A percentile compares a stretch with the other conserved stretches of the same genome.
Conservation (phyloP, 495 filamentous ascomycete genomes). For the Hypoxylon rickii region DNA sequence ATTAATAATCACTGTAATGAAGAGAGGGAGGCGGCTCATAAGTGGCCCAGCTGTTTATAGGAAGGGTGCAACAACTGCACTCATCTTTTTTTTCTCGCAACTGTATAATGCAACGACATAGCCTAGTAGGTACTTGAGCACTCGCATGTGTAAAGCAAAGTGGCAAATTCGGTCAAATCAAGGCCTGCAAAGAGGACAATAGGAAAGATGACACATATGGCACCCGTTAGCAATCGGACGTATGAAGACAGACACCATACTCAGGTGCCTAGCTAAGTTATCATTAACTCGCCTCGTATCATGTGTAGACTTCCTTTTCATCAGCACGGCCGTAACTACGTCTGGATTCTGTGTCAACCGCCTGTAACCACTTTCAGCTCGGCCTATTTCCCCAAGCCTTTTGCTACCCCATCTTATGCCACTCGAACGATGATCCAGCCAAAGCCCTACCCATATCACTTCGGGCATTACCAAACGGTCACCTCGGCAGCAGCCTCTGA, state of each 20-base stretch:
- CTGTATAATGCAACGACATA: too few relatives aligned
- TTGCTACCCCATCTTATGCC: slow-evolving; percentile 4
- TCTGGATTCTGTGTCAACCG: slow-evolving; percentile 5
- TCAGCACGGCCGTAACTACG: slow-evolving; percentile 2
- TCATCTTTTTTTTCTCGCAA: too few relatives aligned
- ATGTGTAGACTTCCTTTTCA: slow-evolving; percentile 8
- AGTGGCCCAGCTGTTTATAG: too few relatives aligned
- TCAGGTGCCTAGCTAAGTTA: slow-evolving; percentile 13
- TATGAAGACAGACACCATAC: slow-evolving; percentile 8
- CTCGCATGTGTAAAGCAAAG: too few relatives aligned
- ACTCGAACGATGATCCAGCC: slow-evolving; percentile 11
- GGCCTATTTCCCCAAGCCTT: slow-evolving; percentile 5
- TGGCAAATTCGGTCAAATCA: too few relatives aligned
- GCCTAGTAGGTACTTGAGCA: too few relatives aligned
- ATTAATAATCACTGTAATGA: too few relatives aligned
- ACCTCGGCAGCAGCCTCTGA: slow-evolving; percentile 16
- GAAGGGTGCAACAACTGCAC: too few relatives aligned
- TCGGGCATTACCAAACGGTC: slow-evolving; percentile 14
- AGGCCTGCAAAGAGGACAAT: too few relatives aligned
- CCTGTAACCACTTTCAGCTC: slow-evolving; percentile 11
- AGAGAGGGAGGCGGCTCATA: too few relatives aligned
- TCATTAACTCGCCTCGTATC: slow-evolving; percentile 30
- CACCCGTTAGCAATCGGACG: background rate
- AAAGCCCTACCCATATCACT: slow-evolving; percentile 12
- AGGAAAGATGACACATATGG: background rate